These are phyloP conservation scores for Aspergillus hiratsukae DNA, from an alignment of 2,329 filamentous ascomycete genomes.

Conservation along the genomic window DNA sequence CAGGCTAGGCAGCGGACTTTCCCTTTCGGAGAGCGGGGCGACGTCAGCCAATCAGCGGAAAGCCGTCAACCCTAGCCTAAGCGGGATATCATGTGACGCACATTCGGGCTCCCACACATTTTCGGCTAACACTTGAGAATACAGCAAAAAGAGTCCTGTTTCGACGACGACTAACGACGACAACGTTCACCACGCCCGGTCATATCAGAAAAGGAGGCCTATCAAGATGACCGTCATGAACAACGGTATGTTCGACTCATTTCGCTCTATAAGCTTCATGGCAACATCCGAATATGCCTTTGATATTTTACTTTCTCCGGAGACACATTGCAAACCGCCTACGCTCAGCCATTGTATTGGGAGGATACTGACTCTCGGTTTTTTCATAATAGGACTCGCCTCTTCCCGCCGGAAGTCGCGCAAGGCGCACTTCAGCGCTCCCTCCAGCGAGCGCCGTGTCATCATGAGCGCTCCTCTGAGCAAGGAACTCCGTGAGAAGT, in stretches of 20 bases:
- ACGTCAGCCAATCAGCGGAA: constrained; percentile 12
- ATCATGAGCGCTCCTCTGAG: constrained; percentile 96
- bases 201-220: constrained; percentile 19
- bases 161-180: constrained; percentile 17
- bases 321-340: not conserved
- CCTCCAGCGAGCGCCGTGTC: constrained; percentile 86
- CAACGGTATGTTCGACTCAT: constrained; percentile 21
- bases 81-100: constrained; percentile 29
- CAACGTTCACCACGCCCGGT: constrained; percentile 18
- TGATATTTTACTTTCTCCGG: not conserved
- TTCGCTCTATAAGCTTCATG: not conserved
- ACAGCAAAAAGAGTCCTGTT: constrained; percentile 4
- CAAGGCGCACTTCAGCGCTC: constrained; percentile 95
- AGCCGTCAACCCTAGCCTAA: constrained; percentile 13
- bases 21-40: not conserved
- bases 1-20: constrained; percentile 6
- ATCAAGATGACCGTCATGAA: constrained; percentile 30
- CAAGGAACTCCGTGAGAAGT: constrained; percentile 98
- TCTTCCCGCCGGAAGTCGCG: constrained; percentile 97
- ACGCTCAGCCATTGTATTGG: not conserved
- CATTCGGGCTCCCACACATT: constrained; percentile 18
- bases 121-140: constrained; percentile 18
- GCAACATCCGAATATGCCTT: not conserved
- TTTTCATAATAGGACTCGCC: constrained; percentile 32
- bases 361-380: not conserved